Evolutionary conservation across 345 rosid genomes (phyloP).

Genomic region (Noccaea bulbosa): DNA sequence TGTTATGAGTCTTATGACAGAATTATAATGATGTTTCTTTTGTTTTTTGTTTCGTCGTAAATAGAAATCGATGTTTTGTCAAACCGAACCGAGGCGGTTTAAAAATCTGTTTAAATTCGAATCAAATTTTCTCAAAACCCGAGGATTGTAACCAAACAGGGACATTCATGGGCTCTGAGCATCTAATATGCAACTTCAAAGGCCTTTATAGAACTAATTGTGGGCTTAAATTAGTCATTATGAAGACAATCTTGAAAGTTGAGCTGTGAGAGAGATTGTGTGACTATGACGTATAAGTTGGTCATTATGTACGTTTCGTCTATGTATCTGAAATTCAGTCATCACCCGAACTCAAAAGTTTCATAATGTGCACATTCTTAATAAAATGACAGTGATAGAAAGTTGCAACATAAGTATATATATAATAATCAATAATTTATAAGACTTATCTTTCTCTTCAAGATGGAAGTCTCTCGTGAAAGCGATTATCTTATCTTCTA

Average conservation of each 20-base stretch:
- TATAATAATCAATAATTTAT: not conserved
- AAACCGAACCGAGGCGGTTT: not conserved
- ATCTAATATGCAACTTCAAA: not conserved
- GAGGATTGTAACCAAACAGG: not conserved
- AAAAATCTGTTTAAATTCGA: not conserved
- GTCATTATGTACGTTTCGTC: no score
- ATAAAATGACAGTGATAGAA: not conserved
- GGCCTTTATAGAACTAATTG: not conserved
- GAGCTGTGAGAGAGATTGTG: no score
- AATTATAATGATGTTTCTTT: not conserved
- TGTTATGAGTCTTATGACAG: slow-evolving; percentile 1
- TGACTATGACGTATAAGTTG: no score
- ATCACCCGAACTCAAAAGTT: not conserved
- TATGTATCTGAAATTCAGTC: no score
- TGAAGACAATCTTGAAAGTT: not conserved
- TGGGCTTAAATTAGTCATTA: not conserved
- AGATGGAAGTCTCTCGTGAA: not conserved
- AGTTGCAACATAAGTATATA: not conserved
- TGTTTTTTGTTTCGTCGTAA: no score
- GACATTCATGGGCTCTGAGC: not conserved
- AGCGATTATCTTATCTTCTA: not conserved
- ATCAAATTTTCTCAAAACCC: not conserved
- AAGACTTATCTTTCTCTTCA: not conserved
- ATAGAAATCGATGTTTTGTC: no score
- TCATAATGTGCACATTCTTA: no score